Percentiles rank a stretch among this genome's conserved stretches.
phyloP scores from a whole-genome alignment of 2,329 filamentous ascomycete species.

The Penicillium corylophilum region DNA sequence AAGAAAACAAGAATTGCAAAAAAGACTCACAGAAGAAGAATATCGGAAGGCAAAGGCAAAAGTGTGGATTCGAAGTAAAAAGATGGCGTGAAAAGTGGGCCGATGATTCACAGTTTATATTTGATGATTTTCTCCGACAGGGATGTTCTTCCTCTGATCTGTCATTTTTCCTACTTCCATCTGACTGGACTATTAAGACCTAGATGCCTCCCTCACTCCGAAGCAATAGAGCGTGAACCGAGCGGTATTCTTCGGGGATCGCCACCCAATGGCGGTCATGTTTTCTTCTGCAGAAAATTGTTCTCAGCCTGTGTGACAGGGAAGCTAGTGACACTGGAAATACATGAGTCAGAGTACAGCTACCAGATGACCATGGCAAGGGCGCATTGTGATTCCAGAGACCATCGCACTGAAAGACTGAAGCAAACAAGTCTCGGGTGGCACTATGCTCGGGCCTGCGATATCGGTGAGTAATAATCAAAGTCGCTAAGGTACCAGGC shows the following conservation, averaged over 20 bases:
- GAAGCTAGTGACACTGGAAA: neutral
- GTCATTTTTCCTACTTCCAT: neutral
- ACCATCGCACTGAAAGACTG: neutral
- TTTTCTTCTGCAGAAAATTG: neutral
- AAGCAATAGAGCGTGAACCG: neutral
- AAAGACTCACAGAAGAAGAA: neutral
- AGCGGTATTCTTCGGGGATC: neutral
- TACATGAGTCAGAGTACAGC: neutral
- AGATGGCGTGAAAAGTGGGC: constrained; percentile 5
- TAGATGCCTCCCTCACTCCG: neutral
- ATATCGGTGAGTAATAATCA: neutral
- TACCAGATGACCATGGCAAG: neutral
- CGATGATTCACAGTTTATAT: constrained; percentile 6
- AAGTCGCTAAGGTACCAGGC: neutral
- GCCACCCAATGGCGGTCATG: neutral
- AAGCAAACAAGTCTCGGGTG: neutral
- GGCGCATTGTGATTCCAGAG: neutral
- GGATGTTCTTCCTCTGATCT: neutral
- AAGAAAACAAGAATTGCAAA: neutral
- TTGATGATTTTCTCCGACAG: neutral
- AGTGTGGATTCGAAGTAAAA: constrained; percentile 1
- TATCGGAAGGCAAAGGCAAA: neutral
- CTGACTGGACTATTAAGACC: neutral
- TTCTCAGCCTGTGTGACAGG: neutral
- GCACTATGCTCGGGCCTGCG: neutral